phyloP scores from a whole-genome alignment of 2,329 filamentous ascomycete species.

The Massarina eburnea region DNA sequence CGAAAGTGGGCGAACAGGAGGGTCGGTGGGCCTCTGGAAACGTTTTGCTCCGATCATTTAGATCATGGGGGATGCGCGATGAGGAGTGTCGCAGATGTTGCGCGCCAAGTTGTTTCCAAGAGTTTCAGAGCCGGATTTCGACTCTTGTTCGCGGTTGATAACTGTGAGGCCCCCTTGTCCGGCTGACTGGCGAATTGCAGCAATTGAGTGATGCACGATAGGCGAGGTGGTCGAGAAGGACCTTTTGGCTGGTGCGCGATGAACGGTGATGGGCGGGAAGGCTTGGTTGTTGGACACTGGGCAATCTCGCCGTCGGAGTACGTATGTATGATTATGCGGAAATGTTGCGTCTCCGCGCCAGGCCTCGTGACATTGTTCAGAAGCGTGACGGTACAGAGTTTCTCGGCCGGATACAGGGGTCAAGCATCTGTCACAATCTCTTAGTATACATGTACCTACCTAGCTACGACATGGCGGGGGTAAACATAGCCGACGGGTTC shows the following conservation, averaged over 20 bases:
- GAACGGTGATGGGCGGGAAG: too few species aligned
- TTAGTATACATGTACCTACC: conserved; percentile 2
- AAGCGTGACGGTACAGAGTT: too few species aligned
- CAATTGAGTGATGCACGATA: too few species aligned
- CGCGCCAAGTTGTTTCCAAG: conserved; percentile 11
- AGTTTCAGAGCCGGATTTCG: neutral
- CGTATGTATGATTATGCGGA: too few species aligned
- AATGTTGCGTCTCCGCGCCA: too few species aligned
- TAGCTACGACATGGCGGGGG: too few species aligned
- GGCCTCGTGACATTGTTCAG: too few species aligned
- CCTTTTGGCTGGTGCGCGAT: too few species aligned
- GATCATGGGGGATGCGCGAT: neutral
- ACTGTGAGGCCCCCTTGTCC: neutral
- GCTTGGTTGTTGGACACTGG: too few species aligned
- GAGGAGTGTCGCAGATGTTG: neutral
- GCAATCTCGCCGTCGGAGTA: too few species aligned
- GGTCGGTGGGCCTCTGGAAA: neutral
- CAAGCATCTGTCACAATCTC: conserved; percentile 15
- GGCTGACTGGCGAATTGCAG: neutral
- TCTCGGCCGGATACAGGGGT: too few species aligned
- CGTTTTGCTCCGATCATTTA: neutral
- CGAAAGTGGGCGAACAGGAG: conserved; percentile 3
- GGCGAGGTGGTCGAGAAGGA: too few species aligned
- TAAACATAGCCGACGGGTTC: neutral
- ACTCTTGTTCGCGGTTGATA: neutral